Base-by-base conservation (phyloP, 495 filamentous ascomycete species). In the Trypethelium eluteriae region DNA sequence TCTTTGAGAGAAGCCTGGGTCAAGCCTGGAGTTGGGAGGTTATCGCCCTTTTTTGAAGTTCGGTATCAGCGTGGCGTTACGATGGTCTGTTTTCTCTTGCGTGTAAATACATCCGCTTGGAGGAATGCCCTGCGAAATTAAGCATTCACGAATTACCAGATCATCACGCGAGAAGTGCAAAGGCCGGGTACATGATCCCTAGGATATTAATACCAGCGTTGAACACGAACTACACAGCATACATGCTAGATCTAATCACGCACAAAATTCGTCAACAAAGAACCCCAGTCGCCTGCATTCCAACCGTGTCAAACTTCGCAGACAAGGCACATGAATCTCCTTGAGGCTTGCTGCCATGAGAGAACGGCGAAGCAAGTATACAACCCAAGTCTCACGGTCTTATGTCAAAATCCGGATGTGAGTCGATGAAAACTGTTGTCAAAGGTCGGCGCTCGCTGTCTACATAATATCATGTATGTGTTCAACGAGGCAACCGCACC, bases 381-480 rank as follows among this genome's bases (percentile, higher is more conserved):
- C 25, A 25, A 25, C 25, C 25, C 25, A 25, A 25, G 25, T 25
- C 25, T 25, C 25, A 25, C 25, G 25, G 25, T 25, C 25, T 25
- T 25, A 25, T 25, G 25, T 7, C 41, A 44, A 44, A 44, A 7
- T 14, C 6, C 6, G 41, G 14, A 44, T 44, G 7, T 14, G 14
- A 44, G 14, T 44, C 41, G 6, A 7, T 44, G 41, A 14, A 44
- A 44, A 44, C 25, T 44, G 41, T 44, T 44, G 41, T 36, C 11
- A 18, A 36, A 59, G 53, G 25, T 25, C 25, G 25, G 53, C 53
- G 32, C 18, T 32, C 53, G 53, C 53, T 59, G 53, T 59, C 53
- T 59, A 59, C 53, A 59, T 25, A 25, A 25, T 25, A 25, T 59
- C 32, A 59, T 36, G 49, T 59, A 59, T 59, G 53, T 36, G 36